These are phyloP conservation scores for Angomonas deanei DNA, from an alignment of 208 protist species.

Conservation along the genomic window DNA sequence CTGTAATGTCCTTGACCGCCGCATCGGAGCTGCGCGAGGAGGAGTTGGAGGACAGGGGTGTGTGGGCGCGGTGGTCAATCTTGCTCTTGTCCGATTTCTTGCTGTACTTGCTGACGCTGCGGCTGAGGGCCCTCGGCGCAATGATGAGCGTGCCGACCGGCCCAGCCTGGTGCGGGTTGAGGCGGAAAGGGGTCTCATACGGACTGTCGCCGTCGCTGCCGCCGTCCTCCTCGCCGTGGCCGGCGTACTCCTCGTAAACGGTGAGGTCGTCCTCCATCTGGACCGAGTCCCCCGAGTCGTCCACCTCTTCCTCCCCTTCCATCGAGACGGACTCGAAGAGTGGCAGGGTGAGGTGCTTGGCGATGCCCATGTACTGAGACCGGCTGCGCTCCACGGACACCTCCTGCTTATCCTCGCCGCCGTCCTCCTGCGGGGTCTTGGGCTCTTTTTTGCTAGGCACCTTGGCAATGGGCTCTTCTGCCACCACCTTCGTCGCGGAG, in stretches of 20 bases:
- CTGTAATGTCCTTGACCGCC: background rate
- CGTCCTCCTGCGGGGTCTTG: background rate
- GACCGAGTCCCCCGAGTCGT: background rate
- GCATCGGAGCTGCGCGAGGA: background rate
- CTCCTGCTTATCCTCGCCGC: background rate
- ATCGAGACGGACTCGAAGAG: background rate
- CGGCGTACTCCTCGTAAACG: background rate
- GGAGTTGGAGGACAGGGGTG: background rate
- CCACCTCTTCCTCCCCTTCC: background rate
- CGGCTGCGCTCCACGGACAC: background rate
- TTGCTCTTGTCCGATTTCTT: background rate
- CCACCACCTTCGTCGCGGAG: background rate
- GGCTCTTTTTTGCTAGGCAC: background rate
- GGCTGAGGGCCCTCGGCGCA: background rate
- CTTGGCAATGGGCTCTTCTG: background rate
- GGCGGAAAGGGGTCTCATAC: background rate
- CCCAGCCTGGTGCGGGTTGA: background rate
- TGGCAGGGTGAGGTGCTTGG: background rate
- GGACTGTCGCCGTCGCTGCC: background rate
- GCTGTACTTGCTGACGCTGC: background rate
- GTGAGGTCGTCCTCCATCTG: background rate
- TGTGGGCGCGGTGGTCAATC: background rate
- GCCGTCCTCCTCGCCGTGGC: background rate
- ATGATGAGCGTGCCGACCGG: constrained; percentile 1
- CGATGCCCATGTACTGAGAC: background rate